phyloP scores from a whole-genome alignment of 2,329 filamentous ascomycete species.

The Penicillium paneum region DNA sequence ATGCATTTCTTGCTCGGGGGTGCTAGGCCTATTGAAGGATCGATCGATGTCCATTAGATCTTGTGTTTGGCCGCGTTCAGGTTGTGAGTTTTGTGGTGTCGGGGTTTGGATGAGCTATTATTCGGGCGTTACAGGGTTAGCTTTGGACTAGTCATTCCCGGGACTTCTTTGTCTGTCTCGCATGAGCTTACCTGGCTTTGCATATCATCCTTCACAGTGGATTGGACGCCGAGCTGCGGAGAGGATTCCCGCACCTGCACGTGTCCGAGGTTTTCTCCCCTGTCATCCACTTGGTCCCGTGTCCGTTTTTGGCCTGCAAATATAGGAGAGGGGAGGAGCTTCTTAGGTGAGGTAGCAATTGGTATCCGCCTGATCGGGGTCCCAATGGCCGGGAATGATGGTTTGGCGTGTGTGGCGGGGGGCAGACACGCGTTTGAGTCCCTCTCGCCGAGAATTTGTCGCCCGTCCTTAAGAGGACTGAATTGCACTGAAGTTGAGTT shows the following conservation, averaged over 20 bases:
- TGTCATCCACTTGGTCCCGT: constrained; percentile 39
- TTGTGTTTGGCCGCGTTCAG: constrained; percentile 16
- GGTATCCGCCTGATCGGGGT: constrained; percentile 31
- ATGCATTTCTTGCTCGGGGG: constrained; percentile 12
- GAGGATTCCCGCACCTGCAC: constrained; percentile 17
- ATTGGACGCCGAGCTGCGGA: constrained; percentile 11
- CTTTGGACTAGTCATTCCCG: neutral
- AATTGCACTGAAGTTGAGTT: constrained; percentile 22
- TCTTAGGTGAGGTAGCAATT: constrained; percentile 27
- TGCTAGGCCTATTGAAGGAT: constrained; percentile 9
- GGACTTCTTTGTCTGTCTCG: neutral
- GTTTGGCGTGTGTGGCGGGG: constrained; percentile 25
- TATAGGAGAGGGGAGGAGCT: constrained; percentile 31
- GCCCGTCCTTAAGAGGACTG: constrained; percentile 37
- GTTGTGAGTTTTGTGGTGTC: constrained; percentile 20
- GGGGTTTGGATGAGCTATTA: constrained; percentile 15
- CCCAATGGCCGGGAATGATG: constrained; percentile 15
- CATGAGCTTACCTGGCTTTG: constrained; percentile 18
- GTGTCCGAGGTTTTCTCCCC: constrained; percentile 22
- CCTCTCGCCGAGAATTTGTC: constrained; percentile 43
- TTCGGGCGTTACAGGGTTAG: constrained; percentile 2
- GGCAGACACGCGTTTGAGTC: constrained; percentile 42
- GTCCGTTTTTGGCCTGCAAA: constrained; percentile 42
- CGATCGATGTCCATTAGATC: constrained; percentile 12
- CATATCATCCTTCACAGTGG: constrained; percentile 14